Evolutionary conservation across 805 yeast species (phyloP).

Genomic region (Candida vartiovaarae): DNA sequence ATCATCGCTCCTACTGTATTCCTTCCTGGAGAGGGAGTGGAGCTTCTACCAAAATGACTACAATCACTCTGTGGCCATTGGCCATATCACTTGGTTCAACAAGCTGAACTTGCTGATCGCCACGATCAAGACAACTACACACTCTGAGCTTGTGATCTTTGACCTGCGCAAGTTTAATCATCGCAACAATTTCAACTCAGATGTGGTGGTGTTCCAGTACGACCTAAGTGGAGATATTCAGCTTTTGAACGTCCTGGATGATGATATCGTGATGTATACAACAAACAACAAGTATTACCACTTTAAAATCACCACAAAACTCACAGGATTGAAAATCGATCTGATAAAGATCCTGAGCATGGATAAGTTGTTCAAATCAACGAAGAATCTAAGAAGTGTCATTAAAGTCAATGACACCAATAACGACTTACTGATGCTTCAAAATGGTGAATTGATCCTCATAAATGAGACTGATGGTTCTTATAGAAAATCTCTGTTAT

Average conservation of each 20-base stretch:
- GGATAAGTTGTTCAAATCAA: constrained; percentile 11
- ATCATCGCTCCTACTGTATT: constrained; percentile 16
- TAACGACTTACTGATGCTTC: constrained; percentile 18
- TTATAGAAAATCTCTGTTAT: constrained; percentile 13
- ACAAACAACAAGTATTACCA: constrained; percentile 15
- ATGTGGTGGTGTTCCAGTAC: constrained; percentile 23
- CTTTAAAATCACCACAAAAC: constrained; percentile 15
- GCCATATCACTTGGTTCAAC: constrained; percentile 17
- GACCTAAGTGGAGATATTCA: constrained; percentile 18
- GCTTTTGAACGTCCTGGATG: constrained; percentile 14
- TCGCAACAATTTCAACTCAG: constrained; percentile 17
- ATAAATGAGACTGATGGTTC: constrained; percentile 8
- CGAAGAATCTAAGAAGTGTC: constrained; percentile 7
- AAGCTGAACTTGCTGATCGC: constrained; percentile 14
- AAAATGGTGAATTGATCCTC: constrained; percentile 21
- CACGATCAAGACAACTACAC: constrained; percentile 13
- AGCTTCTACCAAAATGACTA: constrained; percentile 22
- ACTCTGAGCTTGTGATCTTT: constrained; percentile 20
- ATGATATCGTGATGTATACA: constrained; percentile 19
- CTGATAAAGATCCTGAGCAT: constrained; percentile 10
- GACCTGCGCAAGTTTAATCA: constrained; percentile 16
- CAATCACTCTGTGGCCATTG: constrained; percentile 15
- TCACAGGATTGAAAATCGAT: constrained; percentile 17
- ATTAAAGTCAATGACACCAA: constrained; percentile 4
- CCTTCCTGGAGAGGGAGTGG: constrained; percentile 21